A percentile compares a stretch with the other conserved stretches of the same genome.
These are phyloP conservation scores for Aspergillus nanangensis DNA, from an alignment of 495 filamentous ascomycete genomes.

Conservation along the genomic window DNA sequence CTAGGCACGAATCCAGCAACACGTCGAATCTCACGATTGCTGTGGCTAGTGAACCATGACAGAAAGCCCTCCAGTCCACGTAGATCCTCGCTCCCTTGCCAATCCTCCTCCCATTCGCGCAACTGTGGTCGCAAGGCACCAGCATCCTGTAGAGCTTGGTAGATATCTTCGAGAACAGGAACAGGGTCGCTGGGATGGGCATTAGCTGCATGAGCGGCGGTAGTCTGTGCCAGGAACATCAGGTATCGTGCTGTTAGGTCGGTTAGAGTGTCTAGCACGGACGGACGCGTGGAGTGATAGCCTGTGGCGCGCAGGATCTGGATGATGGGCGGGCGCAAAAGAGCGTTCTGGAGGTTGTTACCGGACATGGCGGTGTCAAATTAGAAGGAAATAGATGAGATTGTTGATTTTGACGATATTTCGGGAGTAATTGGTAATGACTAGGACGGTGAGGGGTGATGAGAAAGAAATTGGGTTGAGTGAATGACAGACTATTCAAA, in stretches of 20 bases:
- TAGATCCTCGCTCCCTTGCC: constrained; percentile 63
- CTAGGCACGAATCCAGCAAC: constrained; percentile 52
- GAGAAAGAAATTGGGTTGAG: background rate
- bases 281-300: constrained; percentile 69
- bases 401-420: background rate
- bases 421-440: background rate
- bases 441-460: too few species aligned
- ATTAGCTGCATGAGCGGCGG: constrained; percentile 56
- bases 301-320: constrained; percentile 84
- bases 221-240: constrained; percentile 57
- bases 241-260: constrained; percentile 75
- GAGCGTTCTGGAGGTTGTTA: constrained; percentile 60
- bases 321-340: constrained; percentile 75
- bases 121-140: constrained; percentile 64
- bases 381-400: background rate
- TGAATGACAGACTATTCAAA: background rate
- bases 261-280: constrained; percentile 72
- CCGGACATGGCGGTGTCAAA: constrained; percentile 29
- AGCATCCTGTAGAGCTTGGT: constrained; percentile 73
- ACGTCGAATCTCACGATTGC: constrained; percentile 68
- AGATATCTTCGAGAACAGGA: constrained; percentile 68
- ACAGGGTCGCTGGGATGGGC: constrained; percentile 45
- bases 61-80: constrained; percentile 69
- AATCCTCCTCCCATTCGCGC: constrained; percentile 53
- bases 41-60: constrained; percentile 64